Base-by-base conservation (phyloP, 805 yeast genomes). In the Lachancea nothofagi region DNA sequence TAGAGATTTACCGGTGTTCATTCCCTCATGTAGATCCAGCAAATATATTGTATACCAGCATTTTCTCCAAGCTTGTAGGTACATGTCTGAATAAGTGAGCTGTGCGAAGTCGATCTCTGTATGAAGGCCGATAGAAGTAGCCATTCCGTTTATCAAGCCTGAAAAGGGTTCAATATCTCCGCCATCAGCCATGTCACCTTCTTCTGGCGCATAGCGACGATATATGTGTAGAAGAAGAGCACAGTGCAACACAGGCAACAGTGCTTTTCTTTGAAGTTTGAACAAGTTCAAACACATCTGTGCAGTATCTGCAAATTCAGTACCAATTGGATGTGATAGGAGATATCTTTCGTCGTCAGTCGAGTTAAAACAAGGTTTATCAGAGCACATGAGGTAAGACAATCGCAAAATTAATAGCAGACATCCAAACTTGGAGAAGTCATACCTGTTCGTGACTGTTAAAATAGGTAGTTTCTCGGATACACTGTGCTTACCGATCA, bases 241-340 rank as follows among this genome's bases (percentile, higher is more conserved):
- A 44, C 78, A 72, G 52, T 78, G 83, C 42, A 78, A 59, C 15
- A 78, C 65, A 0, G 72, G 66, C 20, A 79, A 48, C 14, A 77
- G 71, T 26, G 74, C 67, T 42, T 70, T 60, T 43, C 75, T 57
- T 30, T 74, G 49, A 21, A 77, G 42, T 33, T 71, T 71, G 55
- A 78, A 78, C 46, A 74, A 79, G 42, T 72, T 70, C 33, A 78
- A 53, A 49, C 83, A 78, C 45, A 67, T 54, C 43, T 74, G 74
- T 0, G 83, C 80, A 20, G 71, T 71, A 40, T 62, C 69, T 23
- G 74, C 64, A 12, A 61, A 64, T 17, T 69, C 69, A 28, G 66
- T 57, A 13, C 69, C 67, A 15, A 77, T 64, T 3, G 79, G 78
- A 41, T 71, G 61, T 1, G 57, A 49, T 37, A 74, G 47, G 13